Percentiles rank a stretch among this genome's conserved stretches.
These are phyloP conservation scores for Pseudonitzschia delicatissima DNA, from an alignment of 108 stramenopile genomes.

Conservation along the genomic window DNA sequence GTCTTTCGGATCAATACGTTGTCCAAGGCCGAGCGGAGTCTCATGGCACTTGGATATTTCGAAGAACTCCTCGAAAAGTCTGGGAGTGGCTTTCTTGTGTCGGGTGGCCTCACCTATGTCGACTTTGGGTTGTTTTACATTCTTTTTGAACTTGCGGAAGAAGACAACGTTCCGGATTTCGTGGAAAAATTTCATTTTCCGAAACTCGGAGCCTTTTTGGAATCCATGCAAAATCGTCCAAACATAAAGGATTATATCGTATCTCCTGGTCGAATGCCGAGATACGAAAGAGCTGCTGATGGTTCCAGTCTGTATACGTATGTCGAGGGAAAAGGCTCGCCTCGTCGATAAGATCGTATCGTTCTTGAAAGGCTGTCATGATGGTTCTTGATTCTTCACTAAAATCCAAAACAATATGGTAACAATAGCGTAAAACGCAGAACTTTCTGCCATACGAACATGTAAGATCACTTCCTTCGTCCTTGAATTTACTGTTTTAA, in stretches of 20 bases:
- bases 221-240: background rate
- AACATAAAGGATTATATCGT: background rate
- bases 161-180: conserved; percentile 6
- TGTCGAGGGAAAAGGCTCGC: conserved; percentile 10
- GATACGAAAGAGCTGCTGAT: conserved; percentile 1
- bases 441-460: too few species aligned
- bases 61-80: background rate
- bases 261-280: conserved; percentile 6
- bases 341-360: conserved; percentile 6
- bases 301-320: conserved; percentile 9
- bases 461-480: too few species aligned
- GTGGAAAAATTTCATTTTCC: background rate
- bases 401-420: too few species aligned
- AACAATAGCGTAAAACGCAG: too few species aligned
- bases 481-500: too few species aligned
- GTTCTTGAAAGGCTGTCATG: too few species aligned
- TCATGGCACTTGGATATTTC: conserved; percentile 8
- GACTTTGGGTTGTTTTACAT: conserved; percentile 9
- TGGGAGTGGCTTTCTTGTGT: background rate
- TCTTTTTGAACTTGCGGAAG: conserved; percentile 4
- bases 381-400: too few species aligned
- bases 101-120: background rate
- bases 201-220: background rate
- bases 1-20: conserved; percentile 1
- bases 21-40: background rate